These are phyloP conservation scores for Phytophthora vignae DNA, from an alignment of 352 stramenopile species.

Conservation along the genomic window DNA sequence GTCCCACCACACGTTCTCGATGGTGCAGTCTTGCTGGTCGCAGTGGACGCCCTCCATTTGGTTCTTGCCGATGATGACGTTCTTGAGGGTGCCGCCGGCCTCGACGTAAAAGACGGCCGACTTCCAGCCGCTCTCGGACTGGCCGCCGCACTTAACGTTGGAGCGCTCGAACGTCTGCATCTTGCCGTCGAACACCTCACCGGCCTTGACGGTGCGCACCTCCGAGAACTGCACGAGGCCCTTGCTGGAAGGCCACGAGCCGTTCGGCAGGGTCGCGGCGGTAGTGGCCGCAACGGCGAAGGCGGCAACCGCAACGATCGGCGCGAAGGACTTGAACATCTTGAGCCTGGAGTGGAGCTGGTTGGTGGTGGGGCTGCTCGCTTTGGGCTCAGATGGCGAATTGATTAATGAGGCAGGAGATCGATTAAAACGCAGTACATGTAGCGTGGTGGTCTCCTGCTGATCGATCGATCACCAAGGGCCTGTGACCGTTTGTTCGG, in stretches of 20 bases:
- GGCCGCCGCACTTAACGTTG: conserved; percentile 4
- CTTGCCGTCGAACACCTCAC: conserved; percentile 17
- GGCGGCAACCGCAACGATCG: conserved; percentile 13
- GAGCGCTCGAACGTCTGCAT: conserved; percentile 17
- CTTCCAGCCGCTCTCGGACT: conserved; percentile 8
- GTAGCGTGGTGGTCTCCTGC: background rate
- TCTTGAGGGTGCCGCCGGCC: conserved; percentile 3
- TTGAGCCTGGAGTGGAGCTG: background rate
- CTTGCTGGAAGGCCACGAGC: conserved; percentile 24
- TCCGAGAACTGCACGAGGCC: conserved; percentile 19
- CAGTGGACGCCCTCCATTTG: conserved; percentile 4
- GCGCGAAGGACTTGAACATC: conserved; percentile 19
- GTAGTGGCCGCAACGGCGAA: conserved; percentile 11
- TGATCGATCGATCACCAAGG: background rate
- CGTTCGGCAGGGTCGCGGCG: conserved; percentile 25
- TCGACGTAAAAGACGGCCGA: conserved; percentile 17
- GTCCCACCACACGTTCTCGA: conserved; percentile 5
- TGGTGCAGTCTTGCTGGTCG: conserved; percentile 1
- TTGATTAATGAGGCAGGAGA: background rate
- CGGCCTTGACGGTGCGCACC: conserved; percentile 16
- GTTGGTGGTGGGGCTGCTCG: background rate
- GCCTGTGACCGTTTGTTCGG: background rate
- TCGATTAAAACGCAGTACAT: background rate
- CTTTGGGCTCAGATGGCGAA: background rate
- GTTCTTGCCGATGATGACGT: conserved; percentile 3